Evolutionary conservation across 257 asterid species (phyloP).

Genomic region (Salvia miltiorrhiza): DNA sequence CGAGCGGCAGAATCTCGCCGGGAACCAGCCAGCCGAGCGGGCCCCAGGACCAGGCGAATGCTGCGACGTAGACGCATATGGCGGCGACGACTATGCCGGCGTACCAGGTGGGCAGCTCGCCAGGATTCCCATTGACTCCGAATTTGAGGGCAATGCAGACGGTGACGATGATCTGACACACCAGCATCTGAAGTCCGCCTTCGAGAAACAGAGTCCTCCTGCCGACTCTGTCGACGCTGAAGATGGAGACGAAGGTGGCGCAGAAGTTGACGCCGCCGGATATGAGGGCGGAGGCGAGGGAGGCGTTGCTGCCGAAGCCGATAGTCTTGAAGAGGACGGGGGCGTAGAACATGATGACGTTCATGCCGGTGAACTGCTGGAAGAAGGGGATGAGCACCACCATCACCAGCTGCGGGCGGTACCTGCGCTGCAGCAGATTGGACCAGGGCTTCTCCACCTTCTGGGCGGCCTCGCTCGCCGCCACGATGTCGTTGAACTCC

Average conservation of each 20-base stretch:
- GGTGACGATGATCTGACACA: slow-evolving; percentile 22
- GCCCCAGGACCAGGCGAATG: slow-evolving; percentile 40
- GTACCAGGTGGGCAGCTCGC: background rate
- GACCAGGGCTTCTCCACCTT: slow-evolving; percentile 37
- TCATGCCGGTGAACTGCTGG: slow-evolving; percentile 69
- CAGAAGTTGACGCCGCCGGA: slow-evolving; percentile 41
- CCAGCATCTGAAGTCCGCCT: slow-evolving; percentile 31
- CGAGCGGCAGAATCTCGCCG: slow-evolving; percentile 31
- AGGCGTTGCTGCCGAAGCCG: slow-evolving; percentile 42
- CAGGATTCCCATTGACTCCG: slow-evolving; percentile 17
- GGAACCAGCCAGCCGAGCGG: slow-evolving; percentile 39
- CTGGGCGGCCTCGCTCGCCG: slow-evolving; percentile 48
- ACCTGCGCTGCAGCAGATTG: slow-evolving; percentile 32
- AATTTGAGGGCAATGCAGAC: slow-evolving; percentile 14
- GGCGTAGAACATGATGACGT: slow-evolving; percentile 59
- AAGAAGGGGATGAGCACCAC: slow-evolving; percentile 47
- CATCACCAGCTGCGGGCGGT: slow-evolving; percentile 47
- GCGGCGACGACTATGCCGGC: background rate
- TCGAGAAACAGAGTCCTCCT: slow-evolving; percentile 26
- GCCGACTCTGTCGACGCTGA: slow-evolving; percentile 37
- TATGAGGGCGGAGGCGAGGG: slow-evolving; percentile 44
- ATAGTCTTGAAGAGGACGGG: slow-evolving; percentile 55
- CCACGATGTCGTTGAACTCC: slow-evolving; percentile 45
- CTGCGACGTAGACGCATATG: slow-evolving; percentile 25
- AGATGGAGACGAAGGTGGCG: slow-evolving; percentile 44